Evolutionary conservation across 2,329 filamentous ascomycete species (phyloP), one percentile per base, ranked within the genome.

Genomic region (Atkinsonella texensis): DNA sequence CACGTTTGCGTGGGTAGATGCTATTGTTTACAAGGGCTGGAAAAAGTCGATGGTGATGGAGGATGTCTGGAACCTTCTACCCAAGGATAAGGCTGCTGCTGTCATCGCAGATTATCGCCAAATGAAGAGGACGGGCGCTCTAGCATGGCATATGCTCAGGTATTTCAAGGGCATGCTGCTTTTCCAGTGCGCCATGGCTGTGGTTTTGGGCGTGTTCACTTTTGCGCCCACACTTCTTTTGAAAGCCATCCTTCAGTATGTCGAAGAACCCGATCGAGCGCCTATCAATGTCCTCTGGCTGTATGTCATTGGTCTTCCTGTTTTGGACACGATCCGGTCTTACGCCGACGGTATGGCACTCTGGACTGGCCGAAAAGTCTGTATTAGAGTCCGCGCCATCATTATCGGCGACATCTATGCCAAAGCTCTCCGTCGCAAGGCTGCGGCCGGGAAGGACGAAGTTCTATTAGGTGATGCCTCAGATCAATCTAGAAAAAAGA

Each of bases 391-490:
- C 43, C 85, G 91, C 56, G 90, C 93, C 48, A 93, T 98, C 63
- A 89, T 98, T 55, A 89, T 98, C 58, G 93, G 93, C 51, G 93
- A 98, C 63, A 93, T 98, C 46, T 98, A 98, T 65, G 87, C 89
- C 52, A 98, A 98, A 70, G 89, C 93, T 1, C 76, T 98, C 17
- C 83, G 94, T 56, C 84, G 93, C 59, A 95, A 95, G 68, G 91
- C 89, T 17, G 84, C 89, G 20, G 83, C 90, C 9, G 80, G 83
- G 17, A 77, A 76, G 39, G 89, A 97, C 58, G 83, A 85, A 50
- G 75, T 84, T 0, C 73, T 93, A 15, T 86, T 87, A 33, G 74
- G 77, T 50, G 69, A 73, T 42, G 67, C 68, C 43, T 55, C 61
- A 2, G 33, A 61, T 3, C 65, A 73, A 28, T 61, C 73, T 9